A percentile compares a stretch with the other conserved stretches of the same genome.
phyloP scores from a whole-genome alignment of 2,329 filamentous ascomycete genomes.

The Apiospora pterosperma region DNA sequence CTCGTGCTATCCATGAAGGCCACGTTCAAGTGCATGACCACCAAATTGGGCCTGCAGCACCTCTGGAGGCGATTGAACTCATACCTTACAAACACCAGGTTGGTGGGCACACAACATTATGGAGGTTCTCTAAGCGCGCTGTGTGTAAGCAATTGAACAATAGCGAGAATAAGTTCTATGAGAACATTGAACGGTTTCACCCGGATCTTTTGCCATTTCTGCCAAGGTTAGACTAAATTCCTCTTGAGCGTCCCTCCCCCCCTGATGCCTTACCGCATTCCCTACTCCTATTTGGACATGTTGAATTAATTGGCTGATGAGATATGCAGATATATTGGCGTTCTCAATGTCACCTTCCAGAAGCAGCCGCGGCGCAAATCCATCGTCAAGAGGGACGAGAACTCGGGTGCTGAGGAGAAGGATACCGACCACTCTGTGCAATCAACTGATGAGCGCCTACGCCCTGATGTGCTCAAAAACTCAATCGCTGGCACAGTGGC shows the following conservation, averaged over 20 bases:
- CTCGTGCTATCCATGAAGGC: constrained; percentile 11
- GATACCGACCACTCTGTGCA: constrained; percentile 27
- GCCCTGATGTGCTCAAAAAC: constrained; percentile 9
- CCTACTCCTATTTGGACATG: constrained; percentile 3
- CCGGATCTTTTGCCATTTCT: constrained; percentile 87
- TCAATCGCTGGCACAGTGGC: constrained; percentile 9
- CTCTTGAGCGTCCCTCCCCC: background rate
- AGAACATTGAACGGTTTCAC: constrained; percentile 88
- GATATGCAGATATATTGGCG: constrained; percentile 79
- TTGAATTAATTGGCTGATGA: constrained; percentile 16
- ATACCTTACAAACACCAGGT: constrained; percentile 98
- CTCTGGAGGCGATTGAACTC: constrained; percentile 87
- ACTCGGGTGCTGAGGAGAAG: constrained; percentile 22
- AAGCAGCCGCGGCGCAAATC: constrained; percentile 71
- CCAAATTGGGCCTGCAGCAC: constrained; percentile 50
- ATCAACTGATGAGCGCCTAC: constrained; percentile 16
- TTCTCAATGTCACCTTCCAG: constrained; percentile 92
- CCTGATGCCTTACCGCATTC: background rate
- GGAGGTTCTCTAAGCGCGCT: constrained; percentile 89
- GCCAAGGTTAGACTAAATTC: constrained; percentile 61
- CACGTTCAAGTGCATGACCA: constrained; percentile 43
- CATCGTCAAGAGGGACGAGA: constrained; percentile 48
- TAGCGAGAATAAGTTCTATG: constrained; percentile 97
- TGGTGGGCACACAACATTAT: constrained; percentile 92
- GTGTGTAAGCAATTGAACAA: constrained; percentile 99